Percentiles rank a stretch among this genome's conserved stretches.
Evolutionary conservation across 768 basidiomycete genomes (phyloP).

Genomic region (Russula vinacea): DNA sequence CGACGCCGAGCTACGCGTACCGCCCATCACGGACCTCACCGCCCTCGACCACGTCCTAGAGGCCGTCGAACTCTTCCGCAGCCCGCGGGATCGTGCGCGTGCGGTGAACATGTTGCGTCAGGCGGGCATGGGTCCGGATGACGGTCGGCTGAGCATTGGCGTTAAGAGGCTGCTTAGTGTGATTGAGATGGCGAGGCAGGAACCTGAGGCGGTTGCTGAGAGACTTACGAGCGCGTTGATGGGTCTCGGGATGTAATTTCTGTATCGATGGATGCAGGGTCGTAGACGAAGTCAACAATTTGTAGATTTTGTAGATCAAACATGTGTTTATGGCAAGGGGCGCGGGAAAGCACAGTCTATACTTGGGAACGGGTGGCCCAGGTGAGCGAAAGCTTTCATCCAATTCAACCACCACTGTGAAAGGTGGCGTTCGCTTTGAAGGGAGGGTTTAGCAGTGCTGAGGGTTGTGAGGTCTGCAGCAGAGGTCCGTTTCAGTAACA

Average conservation of each 20-base stretch:
- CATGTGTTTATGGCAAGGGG: neutral
- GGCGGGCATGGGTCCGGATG: slow-evolving; percentile 62
- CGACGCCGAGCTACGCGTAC: slow-evolving; percentile 81
- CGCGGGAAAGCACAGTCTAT: slow-evolving; percentile 19
- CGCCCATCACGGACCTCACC: slow-evolving; percentile 68
- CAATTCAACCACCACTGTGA: slow-evolving; percentile 27
- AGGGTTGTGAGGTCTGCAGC: slow-evolving; percentile 24
- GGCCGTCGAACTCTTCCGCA: slow-evolving; percentile 74
- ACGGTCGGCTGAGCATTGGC: slow-evolving; percentile 65
- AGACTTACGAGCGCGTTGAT: slow-evolving; percentile 63
- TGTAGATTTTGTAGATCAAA: too few relatives aligned
- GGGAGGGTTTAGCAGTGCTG: slow-evolving; percentile 27
- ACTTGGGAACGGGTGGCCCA: slow-evolving; percentile 16
- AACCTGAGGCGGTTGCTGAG: slow-evolving; percentile 77
- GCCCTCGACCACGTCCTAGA: slow-evolving; percentile 74
- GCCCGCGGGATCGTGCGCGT: slow-evolving; percentile 49
- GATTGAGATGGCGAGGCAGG: slow-evolving; percentile 96
- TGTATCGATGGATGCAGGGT: neutral
- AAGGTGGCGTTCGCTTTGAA: slow-evolving; percentile 27
- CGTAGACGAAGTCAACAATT: neutral
- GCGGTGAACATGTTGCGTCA: slow-evolving; percentile 67
- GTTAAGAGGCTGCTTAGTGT: slow-evolving; percentile 91
- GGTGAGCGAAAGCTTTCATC: neutral
- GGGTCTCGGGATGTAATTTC: slow-evolving; percentile 45
- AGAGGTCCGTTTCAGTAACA: slow-evolving; percentile 18